Percentiles rank a stretch among this genome's conserved stretches.
Conservation (phyloP, 179 eudicot species). For the Spergularia azorica region DNA sequence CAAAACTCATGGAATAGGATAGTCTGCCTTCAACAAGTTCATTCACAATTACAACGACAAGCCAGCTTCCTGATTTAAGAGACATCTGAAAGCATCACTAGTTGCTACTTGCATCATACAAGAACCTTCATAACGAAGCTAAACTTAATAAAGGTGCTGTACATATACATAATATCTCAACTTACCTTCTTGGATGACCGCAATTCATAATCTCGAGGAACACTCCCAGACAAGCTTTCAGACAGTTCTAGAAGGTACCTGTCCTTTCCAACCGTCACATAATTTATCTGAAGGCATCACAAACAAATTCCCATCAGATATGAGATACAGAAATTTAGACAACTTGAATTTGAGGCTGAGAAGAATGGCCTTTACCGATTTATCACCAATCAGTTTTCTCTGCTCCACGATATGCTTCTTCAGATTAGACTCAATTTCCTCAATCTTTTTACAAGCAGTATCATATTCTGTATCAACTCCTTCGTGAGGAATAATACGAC, state of each 20-base stretch:
- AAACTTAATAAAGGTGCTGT: not conserved
- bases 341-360: not conserved
- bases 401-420: slow-evolving; percentile 75
- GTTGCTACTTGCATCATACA: slow-evolving; percentile 12
- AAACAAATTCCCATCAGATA: slow-evolving; percentile 13
- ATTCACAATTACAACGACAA: not conserved
- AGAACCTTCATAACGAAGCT: slow-evolving; percentile 2
- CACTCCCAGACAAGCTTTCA: slow-evolving; percentile 53
- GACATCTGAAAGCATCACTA: not conserved
- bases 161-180: not conserved
- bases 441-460: slow-evolving; percentile 60
- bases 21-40: not conserved
- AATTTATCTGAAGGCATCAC: slow-evolving; percentile 55
- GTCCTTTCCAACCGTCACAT: slow-evolving; percentile 88
- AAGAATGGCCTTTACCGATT: slow-evolving; percentile 49
- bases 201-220: slow-evolving; percentile 76
- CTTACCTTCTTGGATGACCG: slow-evolving; percentile 92
- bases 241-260: slow-evolving; percentile 88
- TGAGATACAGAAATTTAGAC: slow-evolving; percentile 19
- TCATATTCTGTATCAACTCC: slow-evolving; percentile 86
- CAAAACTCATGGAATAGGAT: not conserved
- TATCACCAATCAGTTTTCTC: slow-evolving; percentile 60
- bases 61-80: not conserved
- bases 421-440: slow-evolving; percentile 61
- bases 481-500: slow-evolving; percentile 83